Evolutionary conservation across 768 basidiomycete species (phyloP), one percentile per base, ranked within the genome.

Genomic region (Boletus patriciae): DNA sequence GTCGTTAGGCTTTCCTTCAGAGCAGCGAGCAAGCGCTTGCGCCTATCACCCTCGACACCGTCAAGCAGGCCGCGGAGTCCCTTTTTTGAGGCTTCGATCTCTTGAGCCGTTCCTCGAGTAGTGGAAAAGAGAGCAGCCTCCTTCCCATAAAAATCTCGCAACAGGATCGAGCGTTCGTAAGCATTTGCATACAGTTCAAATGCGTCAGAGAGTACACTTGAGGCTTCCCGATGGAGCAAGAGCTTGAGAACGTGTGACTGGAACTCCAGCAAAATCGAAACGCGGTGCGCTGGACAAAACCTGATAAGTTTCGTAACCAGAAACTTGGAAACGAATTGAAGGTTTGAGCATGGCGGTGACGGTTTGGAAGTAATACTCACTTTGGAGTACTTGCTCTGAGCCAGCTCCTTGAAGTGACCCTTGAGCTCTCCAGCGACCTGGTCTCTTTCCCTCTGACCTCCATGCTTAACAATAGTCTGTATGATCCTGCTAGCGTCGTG

Each of bases 401-500:
- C 86, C 52, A 96, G 78, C 41, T 85, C 85, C 66, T 78, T 83
- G 67, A 86, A 96, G 53, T 80, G 79, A 1, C 93, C 93, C 68
- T 90, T 87, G 46, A 97, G 78, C 73, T 97, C 94, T 11, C 72
- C 72, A 0, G 92, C 94, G 46, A 97, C 81, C 68, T 92, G 87
- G 41, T 91, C 83, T 44, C 93, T 73, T 70, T 95, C 88, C 47
- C 69, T 74, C 66, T 80, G 87, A 19, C 83, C 78, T 4, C 94
- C 94, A 57, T 88, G 84, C 66, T 90, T 94, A 46, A 96, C 88
- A 13, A 90, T 76, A 0, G 85, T 89, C 70, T 90, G 88, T 21
- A 90, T 83, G 58, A 92, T 92, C 61, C 87, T 83, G 65, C 92
- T 93, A 9, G 92, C 93, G 70, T 96, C 93, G 65, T 96, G 94